A percentile compares a stretch with the other conserved stretches of the same genome.
These are phyloP conservation scores for Discostella stelligeroides DNA, from an alignment of 108 stramenopile genomes.

Conservation along the genomic window DNA sequence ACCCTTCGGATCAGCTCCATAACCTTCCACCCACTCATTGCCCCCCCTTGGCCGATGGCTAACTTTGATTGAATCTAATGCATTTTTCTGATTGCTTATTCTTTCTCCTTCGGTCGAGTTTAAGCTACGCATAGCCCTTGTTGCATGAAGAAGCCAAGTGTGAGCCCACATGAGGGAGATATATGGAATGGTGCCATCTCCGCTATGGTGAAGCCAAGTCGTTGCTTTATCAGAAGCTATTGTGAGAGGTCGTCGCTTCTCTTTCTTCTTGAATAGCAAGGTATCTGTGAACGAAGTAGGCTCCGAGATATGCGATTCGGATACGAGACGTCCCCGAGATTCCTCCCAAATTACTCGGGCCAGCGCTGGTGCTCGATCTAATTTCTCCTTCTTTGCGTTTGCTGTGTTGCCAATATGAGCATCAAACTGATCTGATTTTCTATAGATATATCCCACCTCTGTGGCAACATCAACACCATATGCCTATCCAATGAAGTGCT, in stretches of 20 bases:
- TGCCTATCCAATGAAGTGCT: conserved; percentile 52
- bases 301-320: conserved; percentile 31
- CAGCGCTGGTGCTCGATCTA: conserved; percentile 46
- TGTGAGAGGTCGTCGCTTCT: conserved; percentile 39
- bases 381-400: conserved; percentile 13
- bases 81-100: conserved; percentile 51
- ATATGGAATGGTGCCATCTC: conserved; percentile 90
- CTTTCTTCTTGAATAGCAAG: conserved; percentile 62
- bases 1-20: conserved; percentile 49
- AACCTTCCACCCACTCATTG: conserved; percentile 78
- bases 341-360: conserved; percentile 70
- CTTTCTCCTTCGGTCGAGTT: conserved; percentile 50
- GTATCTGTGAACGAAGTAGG: conserved; percentile 43
- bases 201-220: conserved; percentile 57
- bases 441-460: conserved; percentile 75
- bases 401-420: background rate
- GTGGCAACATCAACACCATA: conserved; percentile 87
- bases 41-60: conserved; percentile 79
- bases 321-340: conserved; percentile 49
- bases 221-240: conserved; percentile 24
- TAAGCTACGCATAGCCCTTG: conserved; percentile 62
- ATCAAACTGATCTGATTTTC: conserved; percentile 31
- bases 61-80: conserved; percentile 70
- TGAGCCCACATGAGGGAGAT: conserved; percentile 71
- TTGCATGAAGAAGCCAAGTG: conserved; percentile 87